Evolutionary conservation across 495 filamentous ascomycete species (phyloP), one percentile per base, ranked within the genome.

Genomic region (Trichocladium antarcticum): DNA sequence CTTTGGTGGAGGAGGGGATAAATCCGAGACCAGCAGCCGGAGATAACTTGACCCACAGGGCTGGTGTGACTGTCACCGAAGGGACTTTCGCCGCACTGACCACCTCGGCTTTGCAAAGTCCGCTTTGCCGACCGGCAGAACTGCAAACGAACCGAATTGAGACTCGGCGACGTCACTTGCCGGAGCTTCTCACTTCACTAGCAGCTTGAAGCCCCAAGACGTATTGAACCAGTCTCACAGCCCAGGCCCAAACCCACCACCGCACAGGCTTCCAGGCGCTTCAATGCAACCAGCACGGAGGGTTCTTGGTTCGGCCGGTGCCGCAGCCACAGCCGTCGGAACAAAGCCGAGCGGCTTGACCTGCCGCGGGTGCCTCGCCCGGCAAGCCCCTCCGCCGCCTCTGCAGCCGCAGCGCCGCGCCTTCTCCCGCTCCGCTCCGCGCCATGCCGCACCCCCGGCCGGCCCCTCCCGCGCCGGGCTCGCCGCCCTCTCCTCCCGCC

Each of bases 401-500:
- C 45, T 53, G 54, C 37, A 42, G 48, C 19, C 37, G 44, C 45
- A 57, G 15, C 53, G 45, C 47, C 38, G 9, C 53, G 28, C 52
- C n/a, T n/a, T 36, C 29, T 46, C 50, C 11, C 51, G 45, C 27
- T 35, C 5, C 2, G 27, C 53, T 21, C 17, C 49, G 12, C 29
- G 56, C 19, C 35, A 31, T 10, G 11, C 5, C 28, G 28, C 50
- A 5, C 32, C 61, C 27, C 56, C 60, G n/a, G 49, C 50, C 0
- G 48, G 57, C 24, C 54, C 57, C 12, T 61, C 75, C 8, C 77
- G 69, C 3, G 56, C 70, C 16, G 79, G 73, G 38, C 50, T 74
- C 50, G 67, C 76, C 9, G 61, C 55, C 8, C 77, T 97, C 56
- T 66, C 76, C 31, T 79, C 81, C 57, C 85, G 92, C 21, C 76